Evolutionary conservation across 2,329 filamentous ascomycete genomes (phyloP), one percentile per base, ranked within the genome.

Genomic region (Eutypa lata): DNA sequence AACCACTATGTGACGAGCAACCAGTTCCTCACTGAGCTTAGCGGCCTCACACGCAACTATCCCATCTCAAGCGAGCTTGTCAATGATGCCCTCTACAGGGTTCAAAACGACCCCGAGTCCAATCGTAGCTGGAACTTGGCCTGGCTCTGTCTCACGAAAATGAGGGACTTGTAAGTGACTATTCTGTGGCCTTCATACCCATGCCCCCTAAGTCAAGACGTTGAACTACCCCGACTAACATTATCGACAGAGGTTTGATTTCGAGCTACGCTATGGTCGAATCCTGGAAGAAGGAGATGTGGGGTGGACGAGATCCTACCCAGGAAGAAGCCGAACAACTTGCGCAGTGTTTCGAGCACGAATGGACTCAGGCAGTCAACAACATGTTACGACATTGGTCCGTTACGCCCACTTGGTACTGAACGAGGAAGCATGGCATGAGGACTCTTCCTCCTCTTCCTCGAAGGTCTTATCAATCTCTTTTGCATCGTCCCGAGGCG

Each of bases 71-170:
- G 80, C 13, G 82, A 85, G 47, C 77, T 87, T 33, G 66, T 90
- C 2, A 77, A 81, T 48, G 86, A 89, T 62, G 87, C 87, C 0
- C 85, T 87, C 61, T 70, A 73, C 51, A 75, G 84, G 21, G 87
- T 91, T 2, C 76, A 79, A 51, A 74, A 72, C 26, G 88, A 90
- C 57, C 85, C 86, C 0, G 73, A 78, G 18, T 87, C 84, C 57
- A 84, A 84, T 60, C 78, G 84, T 22, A 90, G 86, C 65, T 91
- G 88, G 87, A 91, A 91, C 65, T 76, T 88, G 60, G 88, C 86
- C 42, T 91, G 88, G 87, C 72, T 91, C 45, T 83, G 88, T 31
- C 71, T 91, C 10, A 73, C 72, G 42, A 89, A 89, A 68, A 84
- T 90, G 48, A 75, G 78, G 21, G 80, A 83, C 52, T 83, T 86